Conservation (phyloP, 805 yeast genomes). For the Lipomyces yamanashiensis region DNA sequence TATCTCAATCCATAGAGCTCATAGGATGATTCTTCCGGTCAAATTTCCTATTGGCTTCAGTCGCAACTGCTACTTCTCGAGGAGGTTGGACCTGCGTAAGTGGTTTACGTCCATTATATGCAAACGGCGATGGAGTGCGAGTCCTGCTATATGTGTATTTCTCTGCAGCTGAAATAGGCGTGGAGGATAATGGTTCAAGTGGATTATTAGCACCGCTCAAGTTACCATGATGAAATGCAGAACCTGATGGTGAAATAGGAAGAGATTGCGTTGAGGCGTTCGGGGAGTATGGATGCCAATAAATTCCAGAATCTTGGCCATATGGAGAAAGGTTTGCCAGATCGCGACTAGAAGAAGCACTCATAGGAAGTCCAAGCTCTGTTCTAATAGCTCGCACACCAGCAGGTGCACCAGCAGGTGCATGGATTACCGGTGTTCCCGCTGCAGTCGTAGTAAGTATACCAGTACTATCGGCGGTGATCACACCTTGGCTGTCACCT, state of each 20-base stretch:
- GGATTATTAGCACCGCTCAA: neutral
- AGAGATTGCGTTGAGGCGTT: constrained; percentile 5
- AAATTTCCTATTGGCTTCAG: constrained; percentile 1
- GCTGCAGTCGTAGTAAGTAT: neutral
- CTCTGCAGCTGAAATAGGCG: constrained; percentile 5
- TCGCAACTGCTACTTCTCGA: neutral
- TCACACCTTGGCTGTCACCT: neutral
- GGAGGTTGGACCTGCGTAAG: constrained; percentile 16
- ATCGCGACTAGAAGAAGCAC: neutral
- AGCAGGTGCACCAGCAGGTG: constrained; percentile 10
- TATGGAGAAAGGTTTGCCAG: no score
- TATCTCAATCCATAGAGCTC: neutral
- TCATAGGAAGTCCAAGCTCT: constrained; percentile 1
- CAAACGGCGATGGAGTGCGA: constrained; percentile 15
- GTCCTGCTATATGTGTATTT: neutral
- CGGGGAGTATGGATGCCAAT: neutral
- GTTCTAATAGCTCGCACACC: constrained; percentile 9
- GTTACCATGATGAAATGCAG: neutral
- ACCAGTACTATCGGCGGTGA: neutral
- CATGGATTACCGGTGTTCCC: neutral
- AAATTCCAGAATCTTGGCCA: no score
- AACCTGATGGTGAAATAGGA: neutral
- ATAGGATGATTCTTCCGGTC: neutral
- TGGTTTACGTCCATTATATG: constrained; percentile 1
- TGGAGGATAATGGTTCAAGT: neutral